Base-by-base conservation (phyloP, 371 early-diverging fungal genomes). In the Mucor circinelloides region DNA sequence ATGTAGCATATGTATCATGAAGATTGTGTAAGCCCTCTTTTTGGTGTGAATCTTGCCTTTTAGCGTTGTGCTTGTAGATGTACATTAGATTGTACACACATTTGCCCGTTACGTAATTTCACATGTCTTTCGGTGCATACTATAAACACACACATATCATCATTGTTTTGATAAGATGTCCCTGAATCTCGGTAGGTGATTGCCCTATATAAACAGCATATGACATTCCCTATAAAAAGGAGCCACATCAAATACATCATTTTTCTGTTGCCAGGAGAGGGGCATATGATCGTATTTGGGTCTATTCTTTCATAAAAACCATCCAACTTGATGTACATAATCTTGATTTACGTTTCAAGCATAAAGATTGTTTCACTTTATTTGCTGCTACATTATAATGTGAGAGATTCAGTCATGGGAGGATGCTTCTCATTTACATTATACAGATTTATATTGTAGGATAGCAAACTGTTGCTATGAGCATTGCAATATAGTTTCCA, bases 81-180 rank as follows among this genome's bases (percentile, higher is more conserved):
- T 27, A 52, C 27, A 52, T 52, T n/a, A 52, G 52, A 52, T 27
- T 25, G 27, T 52, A 27, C 27, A 52, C 27, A 52, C 13, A 52
- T 27, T 52, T 52, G 27, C 52, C 52, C 15, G 13, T 52, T 52
- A 52, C 52, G 52, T 52, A 52, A 52, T 52, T 52, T 52, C 52
- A 52, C 52, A 52, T 52, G 52, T 52, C 27, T 52, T 23, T 52
- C 25, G 23, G 9, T 52, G 52, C 15, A 25, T 15, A 52, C 12
- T 19, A 50, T 12, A 50, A 12, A 50, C 27, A 52, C 15, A 27
- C 52, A 52, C 27, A 46, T 27, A 52, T 21, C 52, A 52, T 52
- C 27, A 27, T 52, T 52, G 27, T 52, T 52, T 27, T 52, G 52
- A 25, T 8, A 27, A 27, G 12, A 52, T 27, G 13, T 52, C 52